Evolutionary conservation across 176 grass and related monocot species (phyloP).

Genomic region (Triticum turgidum): DNA sequence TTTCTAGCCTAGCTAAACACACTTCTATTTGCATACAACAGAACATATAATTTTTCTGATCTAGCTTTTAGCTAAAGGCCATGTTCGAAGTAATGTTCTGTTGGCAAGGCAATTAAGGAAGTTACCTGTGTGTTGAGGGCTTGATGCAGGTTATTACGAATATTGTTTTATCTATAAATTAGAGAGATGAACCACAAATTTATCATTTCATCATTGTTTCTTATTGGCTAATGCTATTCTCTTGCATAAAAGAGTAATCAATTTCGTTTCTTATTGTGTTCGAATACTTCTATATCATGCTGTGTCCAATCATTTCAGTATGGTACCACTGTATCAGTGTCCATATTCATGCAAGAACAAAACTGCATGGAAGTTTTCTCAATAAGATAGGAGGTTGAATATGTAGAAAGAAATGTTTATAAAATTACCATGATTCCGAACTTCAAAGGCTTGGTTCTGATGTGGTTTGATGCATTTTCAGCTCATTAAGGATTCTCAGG

Average conservation of each 20-base stretch:
- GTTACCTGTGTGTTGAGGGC: background rate
- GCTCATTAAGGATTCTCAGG: too few relatives aligned
- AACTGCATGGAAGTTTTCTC: background rate
- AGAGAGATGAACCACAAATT: background rate
- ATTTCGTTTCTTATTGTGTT: background rate
- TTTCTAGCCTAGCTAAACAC: background rate
- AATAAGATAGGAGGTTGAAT: background rate
- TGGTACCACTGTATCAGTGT: background rate
- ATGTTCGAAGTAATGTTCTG: background rate
- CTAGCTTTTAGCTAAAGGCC: too few relatives aligned
- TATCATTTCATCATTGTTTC: background rate
- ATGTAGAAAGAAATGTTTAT: background rate
- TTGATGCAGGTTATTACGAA: conserved; percentile 8
- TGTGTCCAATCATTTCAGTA: background rate
- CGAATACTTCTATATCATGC: background rate
- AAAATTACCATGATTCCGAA: too few relatives aligned
- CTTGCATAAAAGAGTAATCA: background rate
- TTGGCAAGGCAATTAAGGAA: conserved; percentile 36
- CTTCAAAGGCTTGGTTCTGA: too few relatives aligned
- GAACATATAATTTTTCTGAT: too few relatives aligned
- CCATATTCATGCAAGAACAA: background rate
- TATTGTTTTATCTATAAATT: background rate
- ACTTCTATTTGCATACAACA: too few relatives aligned
- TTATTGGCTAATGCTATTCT: background rate
- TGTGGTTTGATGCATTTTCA: too few relatives aligned